These are phyloP conservation scores for Xerocomus potaroensis DNA, from an alignment of 768 basidiomycete species.

Conservation along the genomic window DNA sequence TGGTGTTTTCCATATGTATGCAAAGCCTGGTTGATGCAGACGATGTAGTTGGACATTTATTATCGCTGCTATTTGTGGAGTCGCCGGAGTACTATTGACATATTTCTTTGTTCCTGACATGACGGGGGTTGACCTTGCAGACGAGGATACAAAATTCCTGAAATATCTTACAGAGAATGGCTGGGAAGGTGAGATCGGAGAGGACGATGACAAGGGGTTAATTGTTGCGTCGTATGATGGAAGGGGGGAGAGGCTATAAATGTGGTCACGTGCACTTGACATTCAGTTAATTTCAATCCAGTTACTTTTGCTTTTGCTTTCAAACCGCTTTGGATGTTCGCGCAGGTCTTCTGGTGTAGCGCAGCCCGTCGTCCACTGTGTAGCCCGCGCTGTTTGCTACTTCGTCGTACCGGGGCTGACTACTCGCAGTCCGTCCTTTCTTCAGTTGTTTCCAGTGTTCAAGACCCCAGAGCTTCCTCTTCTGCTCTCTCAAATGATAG, in stretches of 20 bases:
- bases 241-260: slow-evolving; percentile 12
- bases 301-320: neutral
- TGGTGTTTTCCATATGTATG: neutral
- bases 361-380: slow-evolving; percentile 15
- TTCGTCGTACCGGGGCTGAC: slow-evolving; percentile 16
- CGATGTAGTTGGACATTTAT: slow-evolving; percentile 58
- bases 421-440: slow-evolving; percentile 25
- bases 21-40: neutral
- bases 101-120: slow-evolving; percentile 67
- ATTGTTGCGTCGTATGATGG: slow-evolving; percentile 14
- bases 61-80: slow-evolving; percentile 64
- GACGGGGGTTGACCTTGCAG: slow-evolving; percentile 61
- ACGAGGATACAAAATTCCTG: slow-evolving; percentile 61
- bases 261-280: neutral
- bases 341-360: slow-evolving; percentile 14
- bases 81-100: slow-evolving; percentile 57
- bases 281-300: no score
- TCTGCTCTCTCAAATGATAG: slow-evolving; percentile 1
- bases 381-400: slow-evolving; percentile 10
- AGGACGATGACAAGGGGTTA: slow-evolving; percentile 39
- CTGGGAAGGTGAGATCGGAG: slow-evolving; percentile 62
- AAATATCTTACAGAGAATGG: slow-evolving; percentile 57
- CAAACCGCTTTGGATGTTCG: slow-evolving; percentile 16
- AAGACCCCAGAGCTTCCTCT: slow-evolving; percentile 3
- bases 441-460: slow-evolving; percentile 3